Conservation (phyloP, 129 eudicot genomes). For the Saussurea involucrata region DNA sequence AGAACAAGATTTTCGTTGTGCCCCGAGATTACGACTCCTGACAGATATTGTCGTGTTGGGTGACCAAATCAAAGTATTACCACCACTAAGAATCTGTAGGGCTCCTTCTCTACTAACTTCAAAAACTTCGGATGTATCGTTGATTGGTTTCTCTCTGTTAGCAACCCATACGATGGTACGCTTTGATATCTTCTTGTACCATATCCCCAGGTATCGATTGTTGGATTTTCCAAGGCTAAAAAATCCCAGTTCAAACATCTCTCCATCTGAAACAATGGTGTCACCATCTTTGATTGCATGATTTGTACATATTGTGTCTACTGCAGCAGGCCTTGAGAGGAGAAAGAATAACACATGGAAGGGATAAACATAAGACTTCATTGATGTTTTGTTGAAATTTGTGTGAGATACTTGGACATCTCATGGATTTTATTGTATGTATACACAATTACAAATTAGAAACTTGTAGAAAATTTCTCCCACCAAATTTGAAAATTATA, state of each 20-base stretch:
- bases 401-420: no score
- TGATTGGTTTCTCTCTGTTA: constrained; percentile 28
- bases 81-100: constrained; percentile 4
- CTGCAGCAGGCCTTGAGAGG: not conserved
- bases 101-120: constrained; percentile 6
- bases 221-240: constrained; percentile 22
- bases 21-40: not conserved
- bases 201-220: not conserved
- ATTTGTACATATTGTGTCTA: not conserved
- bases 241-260: not conserved
- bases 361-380: not conserved
- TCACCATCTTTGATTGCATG: not conserved
- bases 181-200: constrained; percentile 14
- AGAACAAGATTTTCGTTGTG: constrained; percentile 30
- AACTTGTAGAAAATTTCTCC: no score
- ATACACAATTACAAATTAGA: no score
- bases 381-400: not conserved
- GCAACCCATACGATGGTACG: constrained; percentile 37
- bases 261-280: not conserved
- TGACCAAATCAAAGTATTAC: constrained; percentile 14
- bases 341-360: not conserved
- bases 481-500: no score
- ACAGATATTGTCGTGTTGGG: constrained; percentile 16
- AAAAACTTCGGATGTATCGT: constrained; percentile 18
- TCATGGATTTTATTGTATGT: no score